These are phyloP conservation scores for Pistacia integerrima DNA, from an alignment of 345 rosid genomes.

Conservation along the genomic window DNA sequence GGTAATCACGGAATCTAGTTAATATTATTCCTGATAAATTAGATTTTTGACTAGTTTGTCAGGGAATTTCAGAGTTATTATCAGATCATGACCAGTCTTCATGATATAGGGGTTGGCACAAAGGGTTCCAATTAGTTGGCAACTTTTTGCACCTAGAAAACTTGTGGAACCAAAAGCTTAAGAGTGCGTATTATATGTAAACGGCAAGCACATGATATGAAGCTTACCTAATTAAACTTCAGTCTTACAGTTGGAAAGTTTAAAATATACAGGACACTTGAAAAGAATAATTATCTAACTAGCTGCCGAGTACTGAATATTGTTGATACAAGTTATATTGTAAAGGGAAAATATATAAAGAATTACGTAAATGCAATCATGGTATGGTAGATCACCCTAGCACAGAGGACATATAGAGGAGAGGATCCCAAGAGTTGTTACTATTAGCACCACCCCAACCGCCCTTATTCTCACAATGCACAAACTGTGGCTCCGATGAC, in stretches of 20 bases:
- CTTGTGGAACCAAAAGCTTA: no score
- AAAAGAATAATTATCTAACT: slow-evolving; percentile 19
- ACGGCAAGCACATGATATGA: background rate
- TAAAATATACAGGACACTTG: background rate
- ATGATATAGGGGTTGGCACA: no score
- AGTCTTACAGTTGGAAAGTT: background rate
- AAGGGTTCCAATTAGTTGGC: no score
- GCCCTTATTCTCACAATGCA: slow-evolving; percentile 28
- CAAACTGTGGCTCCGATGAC: slow-evolving; percentile 38
- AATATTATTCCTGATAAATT: background rate
- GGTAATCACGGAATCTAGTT: background rate
- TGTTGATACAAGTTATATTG: background rate
- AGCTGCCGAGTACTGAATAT: background rate
- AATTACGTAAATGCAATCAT: background rate
- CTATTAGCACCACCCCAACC: slow-evolving; percentile 23
- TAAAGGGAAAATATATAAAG: background rate
- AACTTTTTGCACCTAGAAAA: no score
- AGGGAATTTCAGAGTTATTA: no score
- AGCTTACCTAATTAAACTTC: background rate
- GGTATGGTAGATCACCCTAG: slow-evolving; percentile 26
- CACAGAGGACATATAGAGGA: slow-evolving; percentile 38
- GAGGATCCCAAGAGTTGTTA: slow-evolving; percentile 44
- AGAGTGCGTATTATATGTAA: background rate
- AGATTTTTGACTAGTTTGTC: no score
- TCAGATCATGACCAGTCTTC: no score